Evolutionary conservation across 371 early-diverging fungal species (phyloP).

Genomic region (Mucor mucedo): DNA sequence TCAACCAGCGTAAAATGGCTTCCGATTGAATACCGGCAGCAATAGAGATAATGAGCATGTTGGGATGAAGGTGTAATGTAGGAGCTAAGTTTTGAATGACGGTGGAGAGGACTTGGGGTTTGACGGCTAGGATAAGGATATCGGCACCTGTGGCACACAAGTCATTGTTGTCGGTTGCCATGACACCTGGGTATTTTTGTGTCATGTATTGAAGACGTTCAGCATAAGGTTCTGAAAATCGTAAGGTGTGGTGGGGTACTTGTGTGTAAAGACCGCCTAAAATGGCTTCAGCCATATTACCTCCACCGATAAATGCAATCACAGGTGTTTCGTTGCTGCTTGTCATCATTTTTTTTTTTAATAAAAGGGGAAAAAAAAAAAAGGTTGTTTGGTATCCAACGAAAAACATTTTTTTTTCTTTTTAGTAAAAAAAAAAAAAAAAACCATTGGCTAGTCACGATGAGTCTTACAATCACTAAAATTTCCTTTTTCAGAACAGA

Average conservation of each 20-base stretch:
- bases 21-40: constrained; percentile 72
- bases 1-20: constrained; percentile 77
- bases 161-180: constrained; percentile 51
- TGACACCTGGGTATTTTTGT: constrained; percentile 58
- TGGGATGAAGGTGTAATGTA: constrained; percentile 27
- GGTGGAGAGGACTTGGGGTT: constrained; percentile 77
- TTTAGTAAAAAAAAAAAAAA: not conserved
- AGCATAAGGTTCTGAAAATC: constrained; percentile 82
- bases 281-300: constrained; percentile 94
- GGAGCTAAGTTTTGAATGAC: constrained; percentile 69
- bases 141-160: constrained; percentile 61
- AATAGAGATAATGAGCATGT: constrained; percentile 44
- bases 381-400: not conserved
- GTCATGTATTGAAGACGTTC: constrained; percentile 70
- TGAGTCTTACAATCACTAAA: constrained; percentile 18
- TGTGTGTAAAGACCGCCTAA: constrained; percentile 77
- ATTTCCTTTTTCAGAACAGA: constrained; percentile 6
- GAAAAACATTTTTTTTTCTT: not conserved
- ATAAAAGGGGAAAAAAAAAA: constrained; percentile 1
- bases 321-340: constrained; percentile 15
- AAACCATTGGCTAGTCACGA: constrained; percentile 26
- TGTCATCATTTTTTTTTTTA: not conserved
- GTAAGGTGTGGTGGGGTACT: constrained; percentile 71
- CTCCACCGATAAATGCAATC: constrained; percentile 86
- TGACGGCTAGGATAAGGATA: constrained; percentile 30